Conservation (phyloP, 2,329 filamentous ascomycete genomes). For the Apiospora kogelbergensis region DNA sequence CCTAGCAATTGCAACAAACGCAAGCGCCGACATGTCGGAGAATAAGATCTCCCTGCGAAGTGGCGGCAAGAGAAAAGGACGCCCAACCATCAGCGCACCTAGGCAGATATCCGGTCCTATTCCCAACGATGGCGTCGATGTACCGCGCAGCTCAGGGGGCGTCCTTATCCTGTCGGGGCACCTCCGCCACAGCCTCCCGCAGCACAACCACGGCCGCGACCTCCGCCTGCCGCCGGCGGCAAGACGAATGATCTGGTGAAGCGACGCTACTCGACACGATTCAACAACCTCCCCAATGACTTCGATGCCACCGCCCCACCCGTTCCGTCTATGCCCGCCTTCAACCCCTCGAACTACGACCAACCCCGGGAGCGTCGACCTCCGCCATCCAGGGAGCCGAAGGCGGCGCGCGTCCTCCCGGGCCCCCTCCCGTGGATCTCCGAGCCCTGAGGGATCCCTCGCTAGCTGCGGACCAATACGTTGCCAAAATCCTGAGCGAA, state of each 20-base stretch:
- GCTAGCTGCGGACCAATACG: constrained; percentile 77
- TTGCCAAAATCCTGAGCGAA: constrained; percentile 72
- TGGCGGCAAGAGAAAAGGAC: constrained; percentile 58
- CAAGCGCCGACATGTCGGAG: constrained; percentile 53
- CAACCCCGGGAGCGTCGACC: constrained; percentile 46
- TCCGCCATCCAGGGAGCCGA: constrained; percentile 53
- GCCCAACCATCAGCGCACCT: constrained; percentile 62
- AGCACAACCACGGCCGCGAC: constrained; percentile 41
- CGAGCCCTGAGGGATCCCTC: constrained; percentile 78
- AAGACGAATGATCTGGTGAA: constrained; percentile 86
- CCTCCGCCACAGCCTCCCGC: constrained; percentile 15
- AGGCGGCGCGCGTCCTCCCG: constrained; percentile 43
- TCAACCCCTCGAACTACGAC: constrained; percentile 54
- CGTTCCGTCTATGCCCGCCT: constrained; percentile 65
- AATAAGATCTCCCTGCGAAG: constrained; percentile 63
- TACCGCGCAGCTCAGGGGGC: constrained; percentile 35
- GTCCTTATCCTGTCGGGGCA: constrained; percentile 26
- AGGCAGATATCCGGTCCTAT: constrained; percentile 64
- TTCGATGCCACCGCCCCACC: constrained; percentile 69
- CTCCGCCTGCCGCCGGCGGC: constrained; percentile 52
- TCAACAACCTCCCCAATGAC: constrained; percentile 73
- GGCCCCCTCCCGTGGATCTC: constrained; percentile 69
- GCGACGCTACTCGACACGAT: constrained; percentile 88
- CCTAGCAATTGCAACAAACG: background rate
- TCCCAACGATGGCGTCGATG: constrained; percentile 46